Evolutionary conservation across 768 basidiomycete species (phyloP).

Genomic region (Boletus vinaceobasis): DNA sequence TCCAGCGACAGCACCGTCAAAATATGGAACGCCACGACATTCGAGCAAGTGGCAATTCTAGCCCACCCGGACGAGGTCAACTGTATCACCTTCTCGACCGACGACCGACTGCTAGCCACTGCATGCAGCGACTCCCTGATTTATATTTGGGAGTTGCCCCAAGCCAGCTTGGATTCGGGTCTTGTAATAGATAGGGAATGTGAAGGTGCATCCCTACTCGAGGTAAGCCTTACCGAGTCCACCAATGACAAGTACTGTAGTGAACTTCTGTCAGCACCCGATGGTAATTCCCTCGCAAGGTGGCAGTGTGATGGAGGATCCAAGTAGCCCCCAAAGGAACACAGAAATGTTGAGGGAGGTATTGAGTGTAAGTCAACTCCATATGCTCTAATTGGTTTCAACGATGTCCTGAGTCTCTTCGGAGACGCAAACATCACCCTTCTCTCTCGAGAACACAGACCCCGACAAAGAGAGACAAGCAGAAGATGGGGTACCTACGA

Average conservation of each 20-base stretch:
- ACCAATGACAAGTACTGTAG: not conserved
- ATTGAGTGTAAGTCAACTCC: slow-evolving; percentile 14
- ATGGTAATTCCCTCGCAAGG: not conserved
- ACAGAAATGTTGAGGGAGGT: slow-evolving; percentile 11
- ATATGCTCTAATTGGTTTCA: not conserved
- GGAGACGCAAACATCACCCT: slow-evolving; percentile 9
- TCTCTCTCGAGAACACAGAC: slow-evolving; percentile 2
- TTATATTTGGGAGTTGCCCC: slow-evolving; percentile 31
- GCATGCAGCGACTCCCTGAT: slow-evolving; percentile 29
- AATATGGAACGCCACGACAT: slow-evolving; percentile 27
- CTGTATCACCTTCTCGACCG: slow-evolving; percentile 28
- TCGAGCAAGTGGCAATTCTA: slow-evolving; percentile 23
- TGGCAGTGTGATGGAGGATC: not conserved
- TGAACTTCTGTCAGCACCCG: slow-evolving; percentile 12
- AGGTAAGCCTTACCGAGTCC: slow-evolving; percentile 17
- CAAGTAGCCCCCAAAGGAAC: not conserved
- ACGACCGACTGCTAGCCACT: slow-evolving; percentile 31
- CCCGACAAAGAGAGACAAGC: slow-evolving; percentile 2
- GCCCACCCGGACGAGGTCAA: slow-evolving; percentile 26
- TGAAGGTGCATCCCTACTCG: slow-evolving; percentile 23
- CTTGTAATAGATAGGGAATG: slow-evolving; percentile 22
- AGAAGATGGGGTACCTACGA: slow-evolving; percentile 6
- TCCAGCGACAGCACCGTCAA: slow-evolving; percentile 30
- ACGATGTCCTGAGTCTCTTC: slow-evolving; percentile 4
- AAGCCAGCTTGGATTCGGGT: slow-evolving; percentile 28